Conservation (phyloP, 495 filamentous ascomycete genomes). For the Lepidopterella palustris region DNA sequence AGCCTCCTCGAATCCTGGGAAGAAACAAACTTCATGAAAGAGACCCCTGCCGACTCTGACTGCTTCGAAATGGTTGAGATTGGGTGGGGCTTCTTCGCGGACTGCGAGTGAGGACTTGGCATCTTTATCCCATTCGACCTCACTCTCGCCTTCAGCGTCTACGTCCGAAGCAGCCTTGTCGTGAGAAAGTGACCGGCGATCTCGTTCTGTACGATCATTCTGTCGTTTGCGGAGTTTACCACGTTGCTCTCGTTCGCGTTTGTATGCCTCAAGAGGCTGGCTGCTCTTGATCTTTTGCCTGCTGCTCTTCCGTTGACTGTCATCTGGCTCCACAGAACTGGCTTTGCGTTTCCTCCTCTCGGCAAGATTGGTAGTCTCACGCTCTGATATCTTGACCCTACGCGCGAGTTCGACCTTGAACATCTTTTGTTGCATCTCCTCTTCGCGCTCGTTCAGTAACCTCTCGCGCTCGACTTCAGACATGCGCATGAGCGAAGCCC, state of each 20-base stretch:
- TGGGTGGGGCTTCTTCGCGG: slow-evolving; percentile 55
- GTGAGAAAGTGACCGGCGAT: slow-evolving; percentile 34
- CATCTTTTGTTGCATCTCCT: slow-evolving; percentile 67
- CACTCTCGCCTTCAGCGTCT: slow-evolving; percentile 71
- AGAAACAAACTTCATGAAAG: slow-evolving; percentile 82
- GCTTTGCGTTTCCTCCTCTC: slow-evolving; percentile 80
- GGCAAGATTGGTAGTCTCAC: slow-evolving; percentile 34
- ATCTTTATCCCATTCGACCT: slow-evolving; percentile 64
- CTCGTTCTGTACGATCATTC: slow-evolving; percentile 54
- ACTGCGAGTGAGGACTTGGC: slow-evolving; percentile 34
- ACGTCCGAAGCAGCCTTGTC: slow-evolving; percentile 48
- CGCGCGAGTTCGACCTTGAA: slow-evolving; percentile 82
- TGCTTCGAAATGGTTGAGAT: slow-evolving; percentile 73
- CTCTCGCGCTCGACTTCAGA: slow-evolving; percentile 85
- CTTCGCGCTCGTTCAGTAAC: slow-evolving; percentile 80
- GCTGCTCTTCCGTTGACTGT: slow-evolving; percentile 68
- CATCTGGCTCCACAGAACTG: slow-evolving; percentile 64
- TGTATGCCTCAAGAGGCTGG: slow-evolving; percentile 64
- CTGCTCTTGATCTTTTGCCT: slow-evolving; percentile 61
- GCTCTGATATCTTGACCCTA: slow-evolving; percentile 55
- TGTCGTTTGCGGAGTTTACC: slow-evolving; percentile 67
- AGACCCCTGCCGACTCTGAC: slow-evolving; percentile 72
- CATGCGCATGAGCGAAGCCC: slow-evolving; percentile 74
- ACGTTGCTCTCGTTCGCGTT: slow-evolving; percentile 78
- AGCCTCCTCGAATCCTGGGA: slow-evolving; percentile 75